Evolutionary conservation across 2,329 filamentous ascomycete genomes (phyloP), one percentile per base, ranked within the genome.

Genomic region (Ascochyta rabiei): DNA sequence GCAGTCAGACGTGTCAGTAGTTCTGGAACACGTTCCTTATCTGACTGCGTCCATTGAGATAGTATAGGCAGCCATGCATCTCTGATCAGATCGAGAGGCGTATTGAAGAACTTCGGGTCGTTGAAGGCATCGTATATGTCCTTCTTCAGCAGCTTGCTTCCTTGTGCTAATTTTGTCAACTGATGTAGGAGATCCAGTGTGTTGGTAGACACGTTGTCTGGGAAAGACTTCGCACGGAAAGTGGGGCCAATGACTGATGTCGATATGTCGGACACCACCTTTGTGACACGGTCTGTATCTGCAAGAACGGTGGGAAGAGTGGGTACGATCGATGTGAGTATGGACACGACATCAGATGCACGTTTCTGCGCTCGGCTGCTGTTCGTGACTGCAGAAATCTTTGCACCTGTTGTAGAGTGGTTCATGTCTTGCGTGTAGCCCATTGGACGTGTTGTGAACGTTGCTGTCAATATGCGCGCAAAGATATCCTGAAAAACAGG

Each of bases 121-220:
- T 96, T 95, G 77, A 98, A 96, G 0, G 92, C 92, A 71, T 98
- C 95, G 0, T 86, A 82, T 1, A 98, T 83, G 66, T 99, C 96
- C 73, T 93, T 96, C 76, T 89, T 96, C 91, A 93, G 97, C 1
- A 86, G 82, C 75, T 96, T 97, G 57, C 93, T 89, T 48, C 89
- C 89, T 62, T 89, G 89, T 2, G 89, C 85, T 24, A 96, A 81
- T 63, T 87, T 87, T 0, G 89, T 86, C 49, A 98, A 83, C 61
- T 93, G 87, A 49, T 89, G 87, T 2, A 98, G 77, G 13, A 99
- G 82, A 13, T 82, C 80, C 48, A 99, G 77, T 7, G 89, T 86
- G 54, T 83, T 87, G 54, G 83, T 82, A 12, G 88, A 89, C 6
- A 98, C 82, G 21, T 91, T 96, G 21, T 92, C 89, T 0, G 95